Percentiles rank a stretch among this genome's conserved stretches.
Evolutionary conservation across 768 basidiomycete species (phyloP).

Genomic region (Asterophora parasitica): DNA sequence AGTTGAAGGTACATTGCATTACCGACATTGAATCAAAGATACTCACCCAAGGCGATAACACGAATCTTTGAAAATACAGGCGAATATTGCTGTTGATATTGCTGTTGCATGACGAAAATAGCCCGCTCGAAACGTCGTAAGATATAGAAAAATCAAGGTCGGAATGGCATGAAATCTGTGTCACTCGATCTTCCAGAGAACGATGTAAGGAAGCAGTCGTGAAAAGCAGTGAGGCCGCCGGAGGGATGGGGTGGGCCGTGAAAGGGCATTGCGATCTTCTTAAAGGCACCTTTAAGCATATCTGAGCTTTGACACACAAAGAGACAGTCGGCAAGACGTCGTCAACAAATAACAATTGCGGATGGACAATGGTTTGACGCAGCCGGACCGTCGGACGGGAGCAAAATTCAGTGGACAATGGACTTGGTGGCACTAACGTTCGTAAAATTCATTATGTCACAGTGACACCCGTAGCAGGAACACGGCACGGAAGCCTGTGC

Average conservation of each 20-base stretch:
- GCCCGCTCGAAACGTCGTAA: not conserved
- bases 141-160: not conserved
- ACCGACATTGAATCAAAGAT: not conserved
- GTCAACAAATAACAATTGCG: not conserved
- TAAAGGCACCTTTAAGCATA: not conserved
- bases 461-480: too few species aligned
- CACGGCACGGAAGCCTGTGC: too few species aligned
- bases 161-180: not conserved
- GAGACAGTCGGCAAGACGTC: not conserved
- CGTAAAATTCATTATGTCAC: too few species aligned
- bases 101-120: not conserved
- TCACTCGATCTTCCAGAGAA: constrained; percentile 9
- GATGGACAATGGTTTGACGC: too few species aligned
- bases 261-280: not conserved
- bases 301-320: not conserved
- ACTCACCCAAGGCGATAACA: constrained; percentile 20
- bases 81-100: constrained; percentile 12
- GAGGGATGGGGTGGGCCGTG: not conserved
- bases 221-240: not conserved
- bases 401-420: not conserved
- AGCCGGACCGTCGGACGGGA: too few species aligned
- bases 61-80: constrained; percentile 19
- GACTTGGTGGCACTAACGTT: too few species aligned
- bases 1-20: too few species aligned
- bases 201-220: not conserved